Conservation (phyloP, 139 green algal species). For the Ettlia oleoabundans region DNA sequence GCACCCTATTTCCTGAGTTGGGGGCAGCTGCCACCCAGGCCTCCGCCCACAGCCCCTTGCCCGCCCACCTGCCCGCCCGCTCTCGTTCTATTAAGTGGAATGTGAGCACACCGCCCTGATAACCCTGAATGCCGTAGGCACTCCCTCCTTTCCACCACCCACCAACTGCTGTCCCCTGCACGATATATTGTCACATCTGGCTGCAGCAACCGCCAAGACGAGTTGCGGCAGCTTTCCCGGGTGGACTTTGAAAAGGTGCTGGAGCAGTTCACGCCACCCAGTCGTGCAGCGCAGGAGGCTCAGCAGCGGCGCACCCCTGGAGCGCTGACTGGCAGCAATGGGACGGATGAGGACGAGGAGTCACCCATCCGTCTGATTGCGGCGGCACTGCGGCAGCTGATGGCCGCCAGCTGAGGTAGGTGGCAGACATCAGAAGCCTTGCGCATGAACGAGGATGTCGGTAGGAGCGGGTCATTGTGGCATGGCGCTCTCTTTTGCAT, state of each 20-base stretch:
- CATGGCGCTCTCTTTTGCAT: no score
- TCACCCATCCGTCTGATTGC: not conserved
- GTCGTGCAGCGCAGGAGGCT: conserved; percentile 34
- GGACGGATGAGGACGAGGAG: not conserved
- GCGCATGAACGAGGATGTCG: no score
- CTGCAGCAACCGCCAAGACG: not conserved
- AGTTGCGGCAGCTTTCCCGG: conserved; percentile 18
- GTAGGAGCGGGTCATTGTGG: no score
- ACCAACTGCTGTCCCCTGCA: no score
- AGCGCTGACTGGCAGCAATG: not conserved
- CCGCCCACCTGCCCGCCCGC: no score
- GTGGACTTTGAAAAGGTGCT: conserved; percentile 45
- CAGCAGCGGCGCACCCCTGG: not conserved
- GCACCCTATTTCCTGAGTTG: no score
- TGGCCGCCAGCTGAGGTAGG: not conserved
- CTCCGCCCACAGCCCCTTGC: no score
- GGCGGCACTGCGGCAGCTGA: not conserved
- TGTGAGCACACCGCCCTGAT: not conserved
- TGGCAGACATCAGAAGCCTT: not conserved
- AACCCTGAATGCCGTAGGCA: no score
- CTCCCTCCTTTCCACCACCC: no score
- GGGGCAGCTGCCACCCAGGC: not conserved
- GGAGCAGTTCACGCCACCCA: conserved; percentile 37
- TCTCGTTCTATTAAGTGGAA: no score
- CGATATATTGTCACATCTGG: not conserved